Evolutionary conservation across 192 early-diverging fungal genomes (phyloP).

Genomic region (Funneliformis geosporum): DNA sequence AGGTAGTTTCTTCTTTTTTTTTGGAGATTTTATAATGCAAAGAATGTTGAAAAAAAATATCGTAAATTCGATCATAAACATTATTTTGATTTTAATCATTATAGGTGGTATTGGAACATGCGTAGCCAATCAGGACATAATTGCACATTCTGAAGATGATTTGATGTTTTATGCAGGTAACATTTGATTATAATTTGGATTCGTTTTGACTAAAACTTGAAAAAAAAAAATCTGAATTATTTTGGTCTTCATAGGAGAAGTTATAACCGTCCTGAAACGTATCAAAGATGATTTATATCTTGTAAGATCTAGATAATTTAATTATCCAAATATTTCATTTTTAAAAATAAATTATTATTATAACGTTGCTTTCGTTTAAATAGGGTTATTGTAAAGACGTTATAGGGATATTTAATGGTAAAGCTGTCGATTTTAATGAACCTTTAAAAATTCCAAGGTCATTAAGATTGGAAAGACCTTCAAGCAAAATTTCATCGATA

Average conservation of each 20-base stretch:
- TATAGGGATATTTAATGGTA: conserved; percentile 52
- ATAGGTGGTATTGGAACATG: conserved; percentile 48
- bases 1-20: conserved; percentile 1
- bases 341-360: too few relatives aligned
- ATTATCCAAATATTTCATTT: not conserved
- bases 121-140: conserved; percentile 44
- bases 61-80: not conserved
- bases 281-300: conserved; percentile 44
- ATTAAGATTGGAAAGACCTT: not conserved
- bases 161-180: conserved; percentile 50
- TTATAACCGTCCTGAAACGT: conserved; percentile 43
- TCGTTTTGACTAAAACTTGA: not conserved
- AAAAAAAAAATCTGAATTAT: not conserved
- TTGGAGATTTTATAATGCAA: not conserved
- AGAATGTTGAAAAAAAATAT: too few relatives aligned
- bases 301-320: conserved; percentile 30
- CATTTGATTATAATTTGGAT: not conserved
- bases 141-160: conserved; percentile 44
- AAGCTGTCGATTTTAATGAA: conserved; percentile 47
- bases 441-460: not conserved
- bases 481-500: not conserved
- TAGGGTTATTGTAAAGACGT: conserved; percentile 63
- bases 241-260: conserved; percentile 33
- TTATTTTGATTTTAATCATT: not conserved
- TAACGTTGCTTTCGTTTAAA: not conserved